These are phyloP conservation scores for Lavandula angustifolia DNA, from an alignment of 257 asterid species.

Conservation along the genomic window DNA sequence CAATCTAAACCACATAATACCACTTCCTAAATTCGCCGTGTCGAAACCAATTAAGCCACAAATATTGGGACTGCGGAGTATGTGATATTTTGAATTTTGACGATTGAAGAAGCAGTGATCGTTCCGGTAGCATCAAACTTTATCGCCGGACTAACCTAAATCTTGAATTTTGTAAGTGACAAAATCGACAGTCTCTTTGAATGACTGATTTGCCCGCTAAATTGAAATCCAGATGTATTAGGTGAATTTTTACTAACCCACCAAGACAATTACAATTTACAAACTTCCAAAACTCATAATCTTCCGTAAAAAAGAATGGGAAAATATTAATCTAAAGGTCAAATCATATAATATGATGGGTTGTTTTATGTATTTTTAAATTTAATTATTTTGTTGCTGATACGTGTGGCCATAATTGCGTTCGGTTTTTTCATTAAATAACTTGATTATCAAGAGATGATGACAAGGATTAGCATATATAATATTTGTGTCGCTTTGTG, in stretches of 20 bases:
- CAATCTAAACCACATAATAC: too few relatives aligned
- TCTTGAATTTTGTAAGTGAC: slow-evolving; percentile 5
- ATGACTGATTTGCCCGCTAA: slow-evolving; percentile 36
- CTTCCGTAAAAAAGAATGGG: background rate
- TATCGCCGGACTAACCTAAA: slow-evolving; percentile 38
- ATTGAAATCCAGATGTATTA: slow-evolving; percentile 25
- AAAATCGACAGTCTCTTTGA: slow-evolving; percentile 31
- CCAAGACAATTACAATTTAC: slow-evolving; percentile 12
- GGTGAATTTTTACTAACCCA: slow-evolving; percentile 27
- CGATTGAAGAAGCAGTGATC: too few relatives aligned
- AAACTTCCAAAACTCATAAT: slow-evolving; percentile 29
- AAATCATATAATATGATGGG: background rate
- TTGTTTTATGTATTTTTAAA: background rate
- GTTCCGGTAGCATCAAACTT: too few relatives aligned
- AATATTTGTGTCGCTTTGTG: slow-evolving; percentile 6
- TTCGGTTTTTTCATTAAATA: background rate
- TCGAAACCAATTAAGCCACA: too few relatives aligned
- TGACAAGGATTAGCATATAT: slow-evolving; percentile 20
- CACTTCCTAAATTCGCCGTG: too few relatives aligned
- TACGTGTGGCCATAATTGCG: slow-evolving; percentile 10
- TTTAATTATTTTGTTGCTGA: background rate
- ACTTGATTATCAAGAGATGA: background rate
- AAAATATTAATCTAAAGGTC: background rate
- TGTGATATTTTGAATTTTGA: too few relatives aligned
- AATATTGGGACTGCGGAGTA: too few relatives aligned